phyloP scores from a whole-genome alignment of 305 asterid species.

The Fraxinus angustifolia region DNA sequence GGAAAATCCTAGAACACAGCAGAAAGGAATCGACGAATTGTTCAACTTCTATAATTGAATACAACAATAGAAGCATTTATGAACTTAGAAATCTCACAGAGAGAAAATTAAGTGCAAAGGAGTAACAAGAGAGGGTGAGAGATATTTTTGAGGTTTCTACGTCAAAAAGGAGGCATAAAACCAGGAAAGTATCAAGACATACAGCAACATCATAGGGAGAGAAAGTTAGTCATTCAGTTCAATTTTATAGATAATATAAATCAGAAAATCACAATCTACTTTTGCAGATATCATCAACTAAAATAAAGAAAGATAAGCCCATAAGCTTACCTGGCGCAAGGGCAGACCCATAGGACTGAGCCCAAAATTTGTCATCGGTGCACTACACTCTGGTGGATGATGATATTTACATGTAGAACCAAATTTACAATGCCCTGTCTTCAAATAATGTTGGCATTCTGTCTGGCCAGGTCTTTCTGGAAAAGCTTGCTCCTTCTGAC shows the following conservation, averaged over 20 bases:
- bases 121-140: neutral
- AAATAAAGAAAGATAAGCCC: conserved; percentile 25
- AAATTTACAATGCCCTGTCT: conserved; percentile 81
- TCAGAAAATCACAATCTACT: neutral
- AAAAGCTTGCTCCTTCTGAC: conserved; percentile 52
- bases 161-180: neutral
- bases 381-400: conserved; percentile 77
- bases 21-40: neutral
- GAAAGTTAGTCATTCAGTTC: neutral
- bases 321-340: conserved; percentile 70
- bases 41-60: neutral
- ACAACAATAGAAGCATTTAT: neutral
- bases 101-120: neutral
- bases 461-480: conserved; percentile 90
- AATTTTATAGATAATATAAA: neutral
- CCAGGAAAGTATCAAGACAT: neutral
- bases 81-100: neutral
- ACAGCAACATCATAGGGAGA: neutral
- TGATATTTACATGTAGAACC: conserved; percentile 85
- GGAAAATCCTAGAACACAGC: neutral
- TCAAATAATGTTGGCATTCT: conserved; percentile 79
- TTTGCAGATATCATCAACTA: neutral
- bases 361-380: conserved; percentile 40
- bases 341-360: conserved; percentile 83
- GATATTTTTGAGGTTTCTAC: neutral